These are phyloP conservation scores for Cladosporium sphaerospermum DNA, from an alignment of 2,329 filamentous ascomycete species.

Conservation along the genomic window DNA sequence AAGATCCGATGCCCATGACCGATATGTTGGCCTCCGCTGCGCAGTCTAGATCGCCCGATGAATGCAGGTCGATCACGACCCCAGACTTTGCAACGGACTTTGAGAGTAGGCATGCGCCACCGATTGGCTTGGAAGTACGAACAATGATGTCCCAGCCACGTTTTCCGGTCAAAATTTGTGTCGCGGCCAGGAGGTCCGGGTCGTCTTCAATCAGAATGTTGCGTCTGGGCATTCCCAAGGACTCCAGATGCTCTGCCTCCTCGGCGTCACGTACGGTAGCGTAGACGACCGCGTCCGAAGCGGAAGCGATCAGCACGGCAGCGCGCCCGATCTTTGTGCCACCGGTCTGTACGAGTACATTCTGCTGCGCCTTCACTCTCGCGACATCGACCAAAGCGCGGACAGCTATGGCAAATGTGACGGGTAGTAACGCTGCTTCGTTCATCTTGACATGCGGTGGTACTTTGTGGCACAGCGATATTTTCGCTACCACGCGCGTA, in stretches of 20 bases:
- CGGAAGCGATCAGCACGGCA: background rate
- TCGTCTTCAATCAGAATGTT: background rate
- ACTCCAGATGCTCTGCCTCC: background rate
- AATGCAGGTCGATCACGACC: background rate
- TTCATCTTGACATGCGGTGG: background rate
- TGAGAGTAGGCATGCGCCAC: background rate
- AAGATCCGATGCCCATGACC: background rate
- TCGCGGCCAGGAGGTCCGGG: background rate
- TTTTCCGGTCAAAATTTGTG: background rate
- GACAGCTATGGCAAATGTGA: background rate
- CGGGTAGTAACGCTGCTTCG: background rate
- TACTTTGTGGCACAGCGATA: background rate
- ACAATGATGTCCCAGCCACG: background rate
- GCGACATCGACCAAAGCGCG: background rate
- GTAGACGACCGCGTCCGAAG: background rate
- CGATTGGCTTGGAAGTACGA: background rate
- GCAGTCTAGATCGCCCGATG: background rate
- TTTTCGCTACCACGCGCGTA: background rate
- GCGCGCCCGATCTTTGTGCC: background rate
- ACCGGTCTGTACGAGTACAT: background rate
- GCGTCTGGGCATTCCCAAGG: background rate
- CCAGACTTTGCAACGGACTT: background rate
- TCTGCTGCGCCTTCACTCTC: background rate
- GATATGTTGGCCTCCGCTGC: background rate
- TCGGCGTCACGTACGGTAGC: background rate